These are phyloP conservation scores for Magnusiomyces magnusii DNA, from an alignment of 1,139 yeast genomes.

Conservation along the genomic window DNA sequence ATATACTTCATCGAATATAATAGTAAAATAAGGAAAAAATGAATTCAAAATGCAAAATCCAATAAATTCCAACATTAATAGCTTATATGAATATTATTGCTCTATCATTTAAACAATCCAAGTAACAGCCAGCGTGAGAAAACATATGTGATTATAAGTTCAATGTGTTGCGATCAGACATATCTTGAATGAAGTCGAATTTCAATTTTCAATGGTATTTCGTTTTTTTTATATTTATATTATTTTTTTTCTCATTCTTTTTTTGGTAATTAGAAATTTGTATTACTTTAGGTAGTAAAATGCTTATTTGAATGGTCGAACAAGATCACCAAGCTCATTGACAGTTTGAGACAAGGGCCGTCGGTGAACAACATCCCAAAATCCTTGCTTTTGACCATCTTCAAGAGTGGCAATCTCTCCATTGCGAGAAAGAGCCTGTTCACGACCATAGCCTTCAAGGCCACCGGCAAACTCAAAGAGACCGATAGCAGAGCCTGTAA, in stretches of 20 bases:
- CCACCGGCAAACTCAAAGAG: slow-evolving; percentile 44
- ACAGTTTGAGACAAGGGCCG: slow-evolving; percentile 77
- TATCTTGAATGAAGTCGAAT: not conserved
- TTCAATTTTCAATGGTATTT: not conserved
- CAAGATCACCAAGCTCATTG: slow-evolving; percentile 54
- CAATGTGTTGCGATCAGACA: not conserved
- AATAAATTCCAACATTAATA: not conserved
- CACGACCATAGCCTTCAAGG: slow-evolving; percentile 34
- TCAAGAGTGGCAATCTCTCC: slow-evolving; percentile 29
- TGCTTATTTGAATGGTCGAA: slow-evolving; percentile 21
- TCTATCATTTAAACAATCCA: no score
- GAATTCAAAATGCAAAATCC: not conserved
- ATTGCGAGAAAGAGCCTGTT: slow-evolving; percentile 28
- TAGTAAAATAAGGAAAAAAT: no score
- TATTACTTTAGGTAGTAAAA: not conserved
- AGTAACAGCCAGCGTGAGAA: not conserved
- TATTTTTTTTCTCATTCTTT: no score
- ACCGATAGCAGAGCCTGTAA: slow-evolving; percentile 35
- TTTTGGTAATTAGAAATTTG: no score
- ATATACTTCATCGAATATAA: no score
- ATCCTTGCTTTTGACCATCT: slow-evolving; percentile 52
- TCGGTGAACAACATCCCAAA: slow-evolving; percentile 79
- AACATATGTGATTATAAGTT: not conserved
- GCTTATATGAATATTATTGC: not conserved
- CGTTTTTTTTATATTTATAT: not conserved